These are phyloP conservation scores for Teratosphaeria epicoccoides DNA, from an alignment of 2,329 filamentous ascomycete genomes.

Conservation along the genomic window DNA sequence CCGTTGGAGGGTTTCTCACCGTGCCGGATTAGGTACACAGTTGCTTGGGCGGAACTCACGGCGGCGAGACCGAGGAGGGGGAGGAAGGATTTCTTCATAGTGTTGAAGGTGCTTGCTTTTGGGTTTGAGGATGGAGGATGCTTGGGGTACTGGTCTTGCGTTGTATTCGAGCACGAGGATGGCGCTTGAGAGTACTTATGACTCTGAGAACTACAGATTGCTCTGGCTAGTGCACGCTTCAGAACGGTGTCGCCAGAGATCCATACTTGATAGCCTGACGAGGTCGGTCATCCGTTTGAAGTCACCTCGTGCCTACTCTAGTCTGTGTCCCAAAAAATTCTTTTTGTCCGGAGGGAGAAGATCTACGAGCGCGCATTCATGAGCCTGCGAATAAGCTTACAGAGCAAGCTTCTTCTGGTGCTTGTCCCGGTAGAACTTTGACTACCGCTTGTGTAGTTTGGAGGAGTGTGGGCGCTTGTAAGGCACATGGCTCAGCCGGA, in stretches of 20 bases:
- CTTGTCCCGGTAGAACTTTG: background rate
- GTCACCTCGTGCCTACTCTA: background rate
- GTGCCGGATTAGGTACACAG: constrained; percentile 53
- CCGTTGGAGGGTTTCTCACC: constrained; percentile 46
- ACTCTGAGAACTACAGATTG: background rate
- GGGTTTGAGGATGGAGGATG: background rate
- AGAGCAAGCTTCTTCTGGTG: background rate
- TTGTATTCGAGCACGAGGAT: background rate
- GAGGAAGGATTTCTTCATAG: constrained; percentile 15
- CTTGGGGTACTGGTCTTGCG: background rate
- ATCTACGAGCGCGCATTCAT: background rate
- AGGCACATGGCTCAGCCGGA: background rate
- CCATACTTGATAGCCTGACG: no score
- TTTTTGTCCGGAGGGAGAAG: background rate
- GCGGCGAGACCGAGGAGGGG: constrained; percentile 7
- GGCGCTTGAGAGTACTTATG: background rate
- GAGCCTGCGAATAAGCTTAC: background rate
- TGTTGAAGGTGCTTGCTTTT: background rate
- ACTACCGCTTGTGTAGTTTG: background rate
- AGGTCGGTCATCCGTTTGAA: background rate
- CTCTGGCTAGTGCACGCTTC: no score
- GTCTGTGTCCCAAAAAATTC: background rate
- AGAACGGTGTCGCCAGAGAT: background rate
- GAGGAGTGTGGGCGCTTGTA: background rate
- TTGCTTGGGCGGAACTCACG: constrained; percentile 29